These are phyloP conservation scores for Geranomyces michiganensis DNA, from an alignment of 192 early-diverging fungal genomes.

Conservation along the genomic window DNA sequence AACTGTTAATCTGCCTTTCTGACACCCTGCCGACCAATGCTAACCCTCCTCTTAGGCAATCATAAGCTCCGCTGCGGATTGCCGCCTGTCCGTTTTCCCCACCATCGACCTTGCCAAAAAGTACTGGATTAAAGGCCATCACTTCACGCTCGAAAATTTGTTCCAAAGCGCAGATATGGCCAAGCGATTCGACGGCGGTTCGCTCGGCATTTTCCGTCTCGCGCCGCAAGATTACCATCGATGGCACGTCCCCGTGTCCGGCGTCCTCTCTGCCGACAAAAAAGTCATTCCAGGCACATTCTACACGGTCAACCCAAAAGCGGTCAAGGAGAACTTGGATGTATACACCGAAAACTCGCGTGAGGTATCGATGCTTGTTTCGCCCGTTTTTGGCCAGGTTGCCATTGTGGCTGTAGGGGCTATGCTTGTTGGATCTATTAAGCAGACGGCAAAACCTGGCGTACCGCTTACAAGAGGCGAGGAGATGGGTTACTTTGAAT, in stretches of 20 bases:
- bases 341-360: constrained; percentile 22
- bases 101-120: constrained; percentile 5
- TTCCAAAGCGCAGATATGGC: neutral
- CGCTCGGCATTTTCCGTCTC: constrained; percentile 25
- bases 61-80: constrained; percentile 20
- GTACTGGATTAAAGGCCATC: constrained; percentile 17
- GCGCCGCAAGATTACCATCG: constrained; percentile 32
- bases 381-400: neutral
- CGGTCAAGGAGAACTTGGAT: constrained; percentile 3
- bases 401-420: constrained; percentile 17
- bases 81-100: constrained; percentile 12
- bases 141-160: constrained; percentile 10
- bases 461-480: constrained; percentile 3
- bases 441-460: neutral
- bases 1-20: too few relatives aligned
- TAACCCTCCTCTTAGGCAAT: neutral
- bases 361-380: neutral
- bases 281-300: constrained; percentile 3
- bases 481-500: constrained; percentile 29
- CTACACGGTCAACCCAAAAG: constrained; percentile 20
- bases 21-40: too few relatives aligned
- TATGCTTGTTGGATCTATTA: constrained; percentile 16
- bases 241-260: constrained; percentile 14
- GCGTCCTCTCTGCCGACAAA: constrained; percentile 5
- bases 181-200: constrained; percentile 3